Conservation (phyloP, 441 rosid species). For the Corymbia calophylla region DNA sequence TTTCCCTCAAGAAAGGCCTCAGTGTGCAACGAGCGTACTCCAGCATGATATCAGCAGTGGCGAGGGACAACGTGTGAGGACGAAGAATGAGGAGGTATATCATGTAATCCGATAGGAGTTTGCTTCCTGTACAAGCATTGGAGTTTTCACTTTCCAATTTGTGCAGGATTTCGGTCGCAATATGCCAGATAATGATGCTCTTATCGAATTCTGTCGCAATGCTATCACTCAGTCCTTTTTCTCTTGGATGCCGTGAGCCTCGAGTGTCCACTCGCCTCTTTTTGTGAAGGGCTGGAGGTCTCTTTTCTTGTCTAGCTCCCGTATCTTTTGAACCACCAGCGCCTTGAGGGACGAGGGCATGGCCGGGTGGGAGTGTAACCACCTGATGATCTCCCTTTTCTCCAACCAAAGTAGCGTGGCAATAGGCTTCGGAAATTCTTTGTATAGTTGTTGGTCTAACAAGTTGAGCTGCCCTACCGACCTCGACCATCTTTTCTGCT, state of each 20-base stretch:
- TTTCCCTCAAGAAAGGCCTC: not conserved
- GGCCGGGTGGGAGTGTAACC: not conserved
- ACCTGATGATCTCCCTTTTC: not conserved
- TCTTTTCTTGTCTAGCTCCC: not conserved
- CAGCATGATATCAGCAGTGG: not conserved
- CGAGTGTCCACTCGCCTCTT: not conserved
- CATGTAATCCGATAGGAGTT: not conserved
- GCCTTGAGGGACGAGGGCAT: not conserved
- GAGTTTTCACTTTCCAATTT: not conserved
- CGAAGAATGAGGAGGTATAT: not conserved
- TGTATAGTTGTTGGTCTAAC: not conserved
- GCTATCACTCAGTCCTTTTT: not conserved
- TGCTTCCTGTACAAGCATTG: not conserved
- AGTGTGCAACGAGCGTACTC: not conserved
- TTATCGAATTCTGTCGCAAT: not conserved
- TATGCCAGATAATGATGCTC: not conserved
- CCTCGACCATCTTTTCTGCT: not conserved
- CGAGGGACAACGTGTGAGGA: not conserved
- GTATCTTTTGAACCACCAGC: not conserved
- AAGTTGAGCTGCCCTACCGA: not conserved
- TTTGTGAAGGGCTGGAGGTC: rapidly evolving
- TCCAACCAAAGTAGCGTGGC: not conserved
- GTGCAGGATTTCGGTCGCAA: not conserved
- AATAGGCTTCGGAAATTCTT: not conserved
- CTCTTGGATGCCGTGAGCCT: not conserved